Evolutionary conservation across 768 basidiomycete species (phyloP), one percentile per base, ranked within the genome.

Genomic region (Lactifluus pinguis): DNA sequence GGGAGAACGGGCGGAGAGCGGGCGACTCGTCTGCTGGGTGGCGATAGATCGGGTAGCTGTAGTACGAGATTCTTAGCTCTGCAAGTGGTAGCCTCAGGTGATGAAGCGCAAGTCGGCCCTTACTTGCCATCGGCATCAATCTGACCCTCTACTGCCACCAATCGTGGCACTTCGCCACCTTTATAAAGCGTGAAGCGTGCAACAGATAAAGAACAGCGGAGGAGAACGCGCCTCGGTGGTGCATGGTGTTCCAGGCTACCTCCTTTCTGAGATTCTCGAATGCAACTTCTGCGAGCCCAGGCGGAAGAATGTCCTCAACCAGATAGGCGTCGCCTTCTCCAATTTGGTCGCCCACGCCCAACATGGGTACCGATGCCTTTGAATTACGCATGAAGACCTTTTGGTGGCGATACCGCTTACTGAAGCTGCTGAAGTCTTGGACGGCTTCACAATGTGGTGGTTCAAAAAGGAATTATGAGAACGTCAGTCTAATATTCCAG

Each of bases 11-110:
- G 13, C 73, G 71, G 32, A 90, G 76, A 2, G 81, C 79, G 30
- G 89, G 89, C 0, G 87, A 87, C 65, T 85, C 81, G 69, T 92
- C 89, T 3, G 88, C 82, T 14, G 90, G 90, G 69, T 91, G 88
- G 38, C 90, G 83, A 70, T 92, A 92, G 55, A 92, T 77, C 5
- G 90, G 89, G 68, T 82, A 84, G 66, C 86, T 89, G 60, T 7
- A 29, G 10, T 10, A 29, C 7, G 41, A 34, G 3, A 29, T 3
- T 19, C 15, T 44, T 13, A 32, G 21, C n/a, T 19, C 4, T 42
- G 41, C 15, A 3, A 7, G 2, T 17, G 17, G 15, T 42, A 1
- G 13, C 2, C 17, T 38, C 2, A 10, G 36, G 11, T 7, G 6
- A 38, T 11, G 13, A 11, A 13, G 11, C 10, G 3, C 25, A 13